Conservation (phyloP, 2,329 filamentous ascomycete genomes). For the Clonostachys solani region DNA sequence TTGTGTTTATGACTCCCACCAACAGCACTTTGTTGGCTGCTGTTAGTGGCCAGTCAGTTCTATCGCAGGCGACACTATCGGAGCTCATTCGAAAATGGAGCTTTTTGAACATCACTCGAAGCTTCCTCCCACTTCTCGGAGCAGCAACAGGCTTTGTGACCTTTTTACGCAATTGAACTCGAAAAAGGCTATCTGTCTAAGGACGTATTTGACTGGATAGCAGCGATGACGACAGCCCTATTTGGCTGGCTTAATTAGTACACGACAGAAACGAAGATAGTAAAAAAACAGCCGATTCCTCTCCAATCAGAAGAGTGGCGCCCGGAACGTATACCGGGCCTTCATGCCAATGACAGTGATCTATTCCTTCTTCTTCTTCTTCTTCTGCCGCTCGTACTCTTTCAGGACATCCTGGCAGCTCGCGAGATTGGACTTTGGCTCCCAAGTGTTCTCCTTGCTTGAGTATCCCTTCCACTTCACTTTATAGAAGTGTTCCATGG, state of each 20-base stretch:
- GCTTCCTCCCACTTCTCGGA: constrained; percentile 22
- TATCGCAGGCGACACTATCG: constrained; percentile 8
- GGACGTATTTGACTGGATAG: too few relatives aligned
- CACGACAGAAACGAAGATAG: not conserved
- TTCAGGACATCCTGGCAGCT: constrained; percentile 29
- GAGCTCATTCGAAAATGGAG: constrained; percentile 12
- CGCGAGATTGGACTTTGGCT: constrained; percentile 38
- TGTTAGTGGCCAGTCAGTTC: constrained; percentile 9
- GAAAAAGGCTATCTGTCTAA: too few relatives aligned
- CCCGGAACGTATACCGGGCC: not conserved
- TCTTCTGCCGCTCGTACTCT: constrained; percentile 23
- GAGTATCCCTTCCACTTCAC: constrained; percentile 51
- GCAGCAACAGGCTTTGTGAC: constrained; percentile 14
- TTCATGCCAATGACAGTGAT: not conserved
- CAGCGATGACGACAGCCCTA: too few relatives aligned
- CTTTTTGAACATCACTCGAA: constrained; percentile 19
- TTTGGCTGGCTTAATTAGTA: too few relatives aligned
- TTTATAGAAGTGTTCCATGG: constrained; percentile 33
- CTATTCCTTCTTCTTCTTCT: not conserved
- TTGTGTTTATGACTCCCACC: constrained; percentile 27
- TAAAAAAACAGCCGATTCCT: not conserved
- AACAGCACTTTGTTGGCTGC: constrained; percentile 23
- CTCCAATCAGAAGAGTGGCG: not conserved
- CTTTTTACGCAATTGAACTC: constrained; percentile 7
- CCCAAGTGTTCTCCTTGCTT: constrained; percentile 45